phyloP scores from a whole-genome alignment of 805 yeast genomes.

The Candida succiphila region DNA sequence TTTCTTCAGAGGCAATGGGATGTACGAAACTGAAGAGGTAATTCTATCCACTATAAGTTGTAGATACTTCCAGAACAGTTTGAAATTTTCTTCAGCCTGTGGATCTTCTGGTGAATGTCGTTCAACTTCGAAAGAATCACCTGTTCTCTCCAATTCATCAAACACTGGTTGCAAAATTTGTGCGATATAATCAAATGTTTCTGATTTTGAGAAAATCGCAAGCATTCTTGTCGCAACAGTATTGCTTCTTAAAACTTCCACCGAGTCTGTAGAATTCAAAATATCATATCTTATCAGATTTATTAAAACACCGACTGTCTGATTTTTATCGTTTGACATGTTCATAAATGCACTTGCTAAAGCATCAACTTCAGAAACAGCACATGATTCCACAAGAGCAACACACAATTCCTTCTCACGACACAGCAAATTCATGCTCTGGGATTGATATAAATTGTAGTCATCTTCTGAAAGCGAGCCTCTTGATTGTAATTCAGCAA shows the following conservation, averaged over 20 bases:
- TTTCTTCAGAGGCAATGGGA: constrained; percentile 66
- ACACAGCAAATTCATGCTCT: constrained; percentile 8
- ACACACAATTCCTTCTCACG: constrained; percentile 32
- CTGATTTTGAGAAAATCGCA: constrained; percentile 59
- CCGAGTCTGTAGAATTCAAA: constrained; percentile 43
- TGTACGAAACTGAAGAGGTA: constrained; percentile 36
- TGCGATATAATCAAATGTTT: constrained; percentile 51
- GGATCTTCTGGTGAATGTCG: constrained; percentile 29
- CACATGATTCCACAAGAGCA: constrained; percentile 51
- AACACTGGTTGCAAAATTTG: constrained; percentile 47
- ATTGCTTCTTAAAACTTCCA: constrained; percentile 72
- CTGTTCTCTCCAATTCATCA: constrained; percentile 35
- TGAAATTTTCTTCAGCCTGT: constrained; percentile 30
- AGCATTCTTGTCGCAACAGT: constrained; percentile 73
- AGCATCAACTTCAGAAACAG: constrained; percentile 59
- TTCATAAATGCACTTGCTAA: constrained; percentile 57
- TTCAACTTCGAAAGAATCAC: constrained; percentile 57
- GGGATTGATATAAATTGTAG: constrained; percentile 3
- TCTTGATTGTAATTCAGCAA: constrained; percentile 18
- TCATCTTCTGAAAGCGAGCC: constrained; percentile 7
- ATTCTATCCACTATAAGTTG: constrained; percentile 49
- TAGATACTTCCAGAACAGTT: constrained; percentile 46
- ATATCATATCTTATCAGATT: constrained; percentile 57
- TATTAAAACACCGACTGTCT: constrained; percentile 35
- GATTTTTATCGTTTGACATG: constrained; percentile 33